These are phyloP conservation scores for Pythium sp. DNA, from an alignment of 352 stramenopile genomes.

Conservation along the genomic window DNA sequence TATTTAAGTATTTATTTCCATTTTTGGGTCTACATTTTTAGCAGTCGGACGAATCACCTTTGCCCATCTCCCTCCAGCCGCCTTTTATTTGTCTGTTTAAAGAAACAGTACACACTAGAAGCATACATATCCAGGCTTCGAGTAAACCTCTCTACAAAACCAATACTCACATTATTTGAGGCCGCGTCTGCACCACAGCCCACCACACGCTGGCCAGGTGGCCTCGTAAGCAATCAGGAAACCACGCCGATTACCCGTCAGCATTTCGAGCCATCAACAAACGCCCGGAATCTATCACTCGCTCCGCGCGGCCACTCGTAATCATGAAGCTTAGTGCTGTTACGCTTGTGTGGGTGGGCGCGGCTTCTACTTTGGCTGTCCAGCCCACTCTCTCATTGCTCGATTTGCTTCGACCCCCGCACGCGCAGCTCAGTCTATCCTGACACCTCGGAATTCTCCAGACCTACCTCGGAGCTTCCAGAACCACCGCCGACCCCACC, in stretches of 20 bases:
- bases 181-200: background rate
- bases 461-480: background rate
- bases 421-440: too few species aligned
- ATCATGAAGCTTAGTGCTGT: background rate
- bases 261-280: background rate
- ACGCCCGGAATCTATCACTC: background rate
- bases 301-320: background rate
- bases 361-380: background rate
- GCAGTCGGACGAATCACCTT: background rate
- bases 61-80: background rate
- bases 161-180: background rate
- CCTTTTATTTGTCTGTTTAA: background rate
- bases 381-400: background rate
- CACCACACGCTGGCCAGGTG: background rate
- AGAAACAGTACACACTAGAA: background rate
- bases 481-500: too few species aligned
- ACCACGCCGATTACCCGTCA: background rate
- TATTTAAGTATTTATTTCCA: background rate
- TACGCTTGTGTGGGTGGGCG: too few species aligned
- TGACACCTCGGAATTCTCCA: too few species aligned
- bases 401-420: background rate
- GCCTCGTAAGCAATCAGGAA: background rate
- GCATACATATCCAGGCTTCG: background rate
- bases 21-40: background rate
- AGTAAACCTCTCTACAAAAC: background rate